Evolutionary conservation across 2,329 filamentous ascomycete species (phyloP), one percentile per base, ranked within the genome.

Genomic region (Phaeosphaeriaceae sp.): DNA sequence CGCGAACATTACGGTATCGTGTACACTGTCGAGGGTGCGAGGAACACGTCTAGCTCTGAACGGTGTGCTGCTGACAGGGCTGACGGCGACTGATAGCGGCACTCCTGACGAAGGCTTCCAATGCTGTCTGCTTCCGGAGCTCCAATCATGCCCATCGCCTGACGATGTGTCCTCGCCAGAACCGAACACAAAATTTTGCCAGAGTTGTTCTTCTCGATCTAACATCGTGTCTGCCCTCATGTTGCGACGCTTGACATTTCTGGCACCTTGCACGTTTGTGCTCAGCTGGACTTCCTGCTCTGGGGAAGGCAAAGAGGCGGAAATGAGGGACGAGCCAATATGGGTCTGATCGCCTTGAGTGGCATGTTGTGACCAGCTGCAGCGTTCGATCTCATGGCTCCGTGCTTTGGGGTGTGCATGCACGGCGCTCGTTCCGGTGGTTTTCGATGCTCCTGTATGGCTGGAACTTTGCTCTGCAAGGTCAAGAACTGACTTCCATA

Each of bases 161-260:
- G 61, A 56, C 21, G 56, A 49, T 40, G 49, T 26, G 40, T 30
- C 47, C 44, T 58, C 30, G 26, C 69, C 66, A 43, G 63, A 66
- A 21, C 67, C 71, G 47, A 77, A 71, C 24, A 76, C 71, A 46
- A 77, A 75, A 13, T 54, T 66, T 62, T 60, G 72, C 77, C 77
- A 79, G 32, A 75, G 54, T 50, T 58, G 57, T 50, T 77, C 75
- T 43, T 68, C 64, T 13, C 65, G 59, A 28, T 66, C 52, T 30
- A 55, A 26, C 24, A 32, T 51, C 44, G 28, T 52, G 30, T 44
- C 26, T 44, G 42, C 52, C 47, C 35, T 60, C 26, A 30, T 6
- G 22, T 51, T 19, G n/a, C 40, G 48, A 24, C 54, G 24, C 48
- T 51, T 28, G n/a, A 8, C 11, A 17, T 40, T 22, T 24, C 46